Evolutionary conservation across 306 rosid genomes (phyloP).

Genomic region (Cicer pinnatifidum): DNA sequence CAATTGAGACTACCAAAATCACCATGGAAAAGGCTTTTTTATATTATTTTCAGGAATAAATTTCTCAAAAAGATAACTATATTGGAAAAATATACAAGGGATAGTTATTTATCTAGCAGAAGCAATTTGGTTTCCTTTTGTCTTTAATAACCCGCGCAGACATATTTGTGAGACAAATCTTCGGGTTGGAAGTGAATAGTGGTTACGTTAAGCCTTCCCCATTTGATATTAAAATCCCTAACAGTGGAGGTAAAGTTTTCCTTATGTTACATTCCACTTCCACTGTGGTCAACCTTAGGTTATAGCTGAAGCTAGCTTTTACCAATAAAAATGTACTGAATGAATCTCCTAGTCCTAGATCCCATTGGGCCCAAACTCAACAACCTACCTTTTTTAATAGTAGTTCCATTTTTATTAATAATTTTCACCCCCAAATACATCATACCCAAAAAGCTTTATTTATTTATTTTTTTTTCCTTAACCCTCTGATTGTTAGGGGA

Average conservation of each 20-base stretch:
- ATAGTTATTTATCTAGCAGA: conserved; percentile 2
- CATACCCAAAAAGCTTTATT: neutral
- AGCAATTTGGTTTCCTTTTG: neutral
- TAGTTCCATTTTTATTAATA: neutral
- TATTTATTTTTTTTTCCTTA: too few species aligned
- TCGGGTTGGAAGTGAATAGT: neutral
- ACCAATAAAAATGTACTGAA: conserved; percentile 6
- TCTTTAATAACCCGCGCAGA: neutral
- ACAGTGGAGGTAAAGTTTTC: neutral
- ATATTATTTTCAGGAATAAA: conserved; percentile 22
- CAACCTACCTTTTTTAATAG: neutral
- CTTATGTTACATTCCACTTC: neutral
- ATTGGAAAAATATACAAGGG: neutral
- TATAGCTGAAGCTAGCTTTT: conserved; percentile 3
- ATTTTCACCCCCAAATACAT: neutral
- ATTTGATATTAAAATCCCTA: conserved; percentile 1
- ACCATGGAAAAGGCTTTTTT: conserved; percentile 6
- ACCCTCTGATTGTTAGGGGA: too few species aligned
- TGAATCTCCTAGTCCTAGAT: conserved; percentile 31
- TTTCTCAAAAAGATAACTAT: conserved; percentile 27
- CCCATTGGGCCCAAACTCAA: conserved; percentile 32
- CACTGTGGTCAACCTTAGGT: conserved; percentile 1
- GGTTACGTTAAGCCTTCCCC: neutral
- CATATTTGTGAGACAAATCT: neutral
- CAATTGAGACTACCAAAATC: conserved; percentile 29